Evolutionary conservation across 2,329 filamentous ascomycete genomes (phyloP).

Genomic region (Arthrobotrys iridis): DNA sequence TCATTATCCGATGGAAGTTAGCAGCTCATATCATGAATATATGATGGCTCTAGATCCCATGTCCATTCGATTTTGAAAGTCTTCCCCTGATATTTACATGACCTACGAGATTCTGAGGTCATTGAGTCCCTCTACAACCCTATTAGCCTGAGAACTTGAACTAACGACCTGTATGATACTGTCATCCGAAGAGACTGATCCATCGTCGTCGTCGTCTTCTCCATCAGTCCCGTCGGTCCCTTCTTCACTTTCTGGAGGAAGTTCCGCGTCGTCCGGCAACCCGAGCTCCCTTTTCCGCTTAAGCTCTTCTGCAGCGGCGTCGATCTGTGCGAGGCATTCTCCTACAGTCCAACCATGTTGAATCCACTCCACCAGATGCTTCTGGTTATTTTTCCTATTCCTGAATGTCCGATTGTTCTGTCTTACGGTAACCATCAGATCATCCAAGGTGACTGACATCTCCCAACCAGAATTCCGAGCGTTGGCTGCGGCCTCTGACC

Average conservation of each 20-base stretch:
- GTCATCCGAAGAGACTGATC: slow-evolving; percentile 20
- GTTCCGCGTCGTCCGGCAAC: slow-evolving; percentile 43
- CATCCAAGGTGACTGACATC: slow-evolving; percentile 14
- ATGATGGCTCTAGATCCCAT: background rate
- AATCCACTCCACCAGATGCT: slow-evolving; percentile 49
- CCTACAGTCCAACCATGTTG: slow-evolving; percentile 36
- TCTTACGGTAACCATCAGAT: slow-evolving; percentile 39
- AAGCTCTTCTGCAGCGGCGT: slow-evolving; percentile 33
- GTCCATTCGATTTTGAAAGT: background rate
- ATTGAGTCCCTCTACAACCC: slow-evolving; percentile 8
- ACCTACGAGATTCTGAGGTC: background rate
- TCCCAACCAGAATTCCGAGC: slow-evolving; percentile 30
- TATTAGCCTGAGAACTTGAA: background rate
- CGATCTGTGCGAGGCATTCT: slow-evolving; percentile 45
- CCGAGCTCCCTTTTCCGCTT: slow-evolving; percentile 38
- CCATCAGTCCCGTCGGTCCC: slow-evolving; percentile 23
- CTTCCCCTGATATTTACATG: background rate
- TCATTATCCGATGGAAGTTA: background rate
- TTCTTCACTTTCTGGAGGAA: slow-evolving; percentile 44
- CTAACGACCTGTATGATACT: slow-evolving; percentile 3
- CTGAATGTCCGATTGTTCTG: slow-evolving; percentile 43
- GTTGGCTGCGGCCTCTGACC: background rate
- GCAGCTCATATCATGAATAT: background rate
- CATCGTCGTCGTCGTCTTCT: slow-evolving; percentile 17
- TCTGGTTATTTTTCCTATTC: slow-evolving; percentile 47